These are phyloP conservation scores for Aspergillus kassunensis DNA, from an alignment of 495 filamentous ascomycete species.

Conservation along the genomic window DNA sequence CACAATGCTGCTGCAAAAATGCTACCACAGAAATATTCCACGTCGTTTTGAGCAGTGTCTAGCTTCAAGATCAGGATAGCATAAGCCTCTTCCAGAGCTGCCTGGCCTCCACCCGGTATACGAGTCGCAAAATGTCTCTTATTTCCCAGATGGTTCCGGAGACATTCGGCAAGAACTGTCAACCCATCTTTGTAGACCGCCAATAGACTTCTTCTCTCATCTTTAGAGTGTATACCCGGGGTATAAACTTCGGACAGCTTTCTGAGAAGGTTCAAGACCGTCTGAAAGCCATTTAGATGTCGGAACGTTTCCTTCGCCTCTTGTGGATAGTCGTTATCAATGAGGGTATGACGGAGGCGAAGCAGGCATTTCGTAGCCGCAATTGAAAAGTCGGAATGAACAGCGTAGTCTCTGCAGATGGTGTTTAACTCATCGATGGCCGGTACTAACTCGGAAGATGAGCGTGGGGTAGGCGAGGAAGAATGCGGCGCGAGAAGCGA, in stretches of 20 bases:
- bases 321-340: conserved; percentile 43
- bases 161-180: conserved; percentile 66
- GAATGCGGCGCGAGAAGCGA: conserved; percentile 59
- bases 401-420: conserved; percentile 21
- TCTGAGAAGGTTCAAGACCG: conserved; percentile 61
- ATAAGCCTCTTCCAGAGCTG: conserved; percentile 67
- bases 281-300: conserved; percentile 74
- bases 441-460: conserved; percentile 56
- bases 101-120: conserved; percentile 71
- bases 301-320: conserved; percentile 76
- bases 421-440: conserved; percentile 52
- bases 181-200: conserved; percentile 67
- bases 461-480: conserved; percentile 53
- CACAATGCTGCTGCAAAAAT: conserved; percentile 80
- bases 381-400: conserved; percentile 27
- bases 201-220: conserved; percentile 60
- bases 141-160: conserved; percentile 82
- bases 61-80: conserved; percentile 55
- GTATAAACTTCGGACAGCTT: conserved; percentile 71
- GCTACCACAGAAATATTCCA: conserved; percentile 75
- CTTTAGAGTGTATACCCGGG: conserved; percentile 42
- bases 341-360: conserved; percentile 53
- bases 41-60: conserved; percentile 48
- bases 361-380: conserved; percentile 39
- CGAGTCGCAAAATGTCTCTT: conserved; percentile 74